phyloP scores from a whole-genome alignment of 805 yeast genomes.

The Wickerhamomyces pijperi region DNA sequence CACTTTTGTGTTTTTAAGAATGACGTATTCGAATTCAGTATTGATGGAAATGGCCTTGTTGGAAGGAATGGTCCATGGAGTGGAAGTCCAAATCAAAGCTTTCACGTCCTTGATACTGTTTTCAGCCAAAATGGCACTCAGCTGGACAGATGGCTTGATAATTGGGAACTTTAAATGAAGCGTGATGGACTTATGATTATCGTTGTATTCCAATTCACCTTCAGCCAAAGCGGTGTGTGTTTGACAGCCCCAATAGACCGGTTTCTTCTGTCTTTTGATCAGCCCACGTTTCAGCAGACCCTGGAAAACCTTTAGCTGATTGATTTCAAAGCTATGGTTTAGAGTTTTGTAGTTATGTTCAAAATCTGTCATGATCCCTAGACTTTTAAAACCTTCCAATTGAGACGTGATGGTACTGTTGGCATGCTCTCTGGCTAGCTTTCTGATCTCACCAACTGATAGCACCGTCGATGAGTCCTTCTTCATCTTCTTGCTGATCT shows the following conservation, averaged over 20 bases:
- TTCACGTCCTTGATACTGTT: too few species aligned
- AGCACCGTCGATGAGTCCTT: slow-evolving; percentile 24
- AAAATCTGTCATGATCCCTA: slow-evolving; percentile 84
- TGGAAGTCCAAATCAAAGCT: slow-evolving; percentile 87
- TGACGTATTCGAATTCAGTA: slow-evolving; percentile 43
- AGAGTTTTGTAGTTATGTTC: slow-evolving; percentile 63
- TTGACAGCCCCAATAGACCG: slow-evolving; percentile 96
- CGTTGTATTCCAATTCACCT: slow-evolving; percentile 85
- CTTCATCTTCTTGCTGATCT: slow-evolving; percentile 23
- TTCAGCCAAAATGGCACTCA: slow-evolving; percentile 3
- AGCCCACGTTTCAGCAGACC: slow-evolving; percentile 53
- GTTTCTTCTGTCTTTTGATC: slow-evolving; percentile 77
- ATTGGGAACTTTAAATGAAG: slow-evolving; percentile 61
- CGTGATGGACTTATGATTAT: slow-evolving; percentile 56
- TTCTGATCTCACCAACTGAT: slow-evolving; percentile 45
- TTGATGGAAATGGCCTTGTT: slow-evolving; percentile 76
- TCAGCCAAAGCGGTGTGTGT: slow-evolving; percentile 93
- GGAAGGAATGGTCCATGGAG: slow-evolving; percentile 95
- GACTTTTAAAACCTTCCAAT: slow-evolving; percentile 46
- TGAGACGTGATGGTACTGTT: slow-evolving; percentile 53
- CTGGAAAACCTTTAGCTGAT: slow-evolving; percentile 64
- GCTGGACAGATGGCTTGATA: slow-evolving; percentile 12
- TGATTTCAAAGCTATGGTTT: slow-evolving; percentile 55
- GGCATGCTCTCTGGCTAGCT: slow-evolving; percentile 63
- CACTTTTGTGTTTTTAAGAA: slow-evolving; percentile 24